Evolutionary conservation across 768 basidiomycete genomes (phyloP).

Genomic region (Mycena belliarum): DNA sequence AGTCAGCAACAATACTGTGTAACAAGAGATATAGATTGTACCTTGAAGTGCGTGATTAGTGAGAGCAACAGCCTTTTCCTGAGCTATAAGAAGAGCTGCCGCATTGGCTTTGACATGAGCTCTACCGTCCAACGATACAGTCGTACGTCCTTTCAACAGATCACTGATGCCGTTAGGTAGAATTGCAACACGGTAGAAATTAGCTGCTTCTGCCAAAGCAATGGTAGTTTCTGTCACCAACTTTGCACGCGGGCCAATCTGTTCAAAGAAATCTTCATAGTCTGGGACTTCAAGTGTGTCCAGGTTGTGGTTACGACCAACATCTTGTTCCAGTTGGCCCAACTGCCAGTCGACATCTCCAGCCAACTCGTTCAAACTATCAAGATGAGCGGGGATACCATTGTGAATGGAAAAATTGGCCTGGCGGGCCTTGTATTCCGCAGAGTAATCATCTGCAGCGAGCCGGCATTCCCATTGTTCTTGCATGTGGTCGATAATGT

Average conservation of each 20-base stretch:
- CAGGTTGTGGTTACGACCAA: too few species aligned
- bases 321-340: constrained; percentile 1
- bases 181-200: not conserved
- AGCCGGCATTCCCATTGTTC: constrained; percentile 17
- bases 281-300: too few species aligned
- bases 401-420: not conserved
- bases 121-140: not conserved
- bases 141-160: not conserved
- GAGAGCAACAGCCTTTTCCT: not conserved
- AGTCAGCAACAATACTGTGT: too few species aligned
- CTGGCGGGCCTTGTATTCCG: not conserved
- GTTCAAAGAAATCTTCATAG: not conserved
- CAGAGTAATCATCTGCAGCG: constrained; percentile 15
- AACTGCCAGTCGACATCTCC: constrained; percentile 8
- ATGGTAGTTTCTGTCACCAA: not conserved
- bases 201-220: not conserved
- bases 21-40: too few species aligned
- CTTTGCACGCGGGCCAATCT: not conserved
- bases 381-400: not conserved
- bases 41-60: too few species aligned
- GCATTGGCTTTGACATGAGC: too few species aligned
- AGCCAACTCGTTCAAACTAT: not conserved
- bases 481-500: constrained; percentile 13
- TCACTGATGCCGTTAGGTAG: not conserved
- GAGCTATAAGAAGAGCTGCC: not conserved